Percentiles rank a stretch among this genome's conserved stretches.
phyloP scores from a whole-genome alignment of 495 filamentous ascomycete genomes.

The Penicillium daleae region DNA sequence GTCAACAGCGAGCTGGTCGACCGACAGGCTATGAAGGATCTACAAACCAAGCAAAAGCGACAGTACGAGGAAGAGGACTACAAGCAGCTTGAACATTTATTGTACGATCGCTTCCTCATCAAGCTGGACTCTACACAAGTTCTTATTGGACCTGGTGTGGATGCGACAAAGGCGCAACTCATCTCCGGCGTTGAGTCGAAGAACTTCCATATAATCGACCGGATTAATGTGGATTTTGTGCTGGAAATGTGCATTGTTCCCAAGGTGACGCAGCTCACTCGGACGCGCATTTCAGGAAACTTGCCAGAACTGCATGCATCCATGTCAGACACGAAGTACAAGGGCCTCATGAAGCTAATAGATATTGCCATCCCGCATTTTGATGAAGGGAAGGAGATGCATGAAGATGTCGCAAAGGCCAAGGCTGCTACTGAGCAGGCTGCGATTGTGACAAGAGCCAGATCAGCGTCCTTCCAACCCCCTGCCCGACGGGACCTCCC shows the following conservation, averaged over 20 bases:
- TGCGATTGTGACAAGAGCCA: constrained; percentile 43
- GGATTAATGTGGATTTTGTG: constrained; percentile 94
- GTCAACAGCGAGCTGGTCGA: constrained; percentile 93
- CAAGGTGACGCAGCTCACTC: constrained; percentile 90
- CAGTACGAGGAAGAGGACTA: constrained; percentile 89
- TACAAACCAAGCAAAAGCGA: constrained; percentile 88
- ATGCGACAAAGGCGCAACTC: constrained; percentile 86
- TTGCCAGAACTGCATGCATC: constrained; percentile 90
- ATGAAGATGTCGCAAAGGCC: constrained; percentile 26
- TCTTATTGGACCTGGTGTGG: constrained; percentile 91
- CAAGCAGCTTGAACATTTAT: constrained; percentile 79
- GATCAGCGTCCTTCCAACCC: constrained; percentile 67
- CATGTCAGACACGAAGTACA: constrained; percentile 93
- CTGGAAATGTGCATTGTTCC: constrained; percentile 92
- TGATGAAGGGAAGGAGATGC: constrained; percentile 50
- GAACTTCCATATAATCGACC: constrained; percentile 88
- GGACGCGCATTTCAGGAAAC: constrained; percentile 86
- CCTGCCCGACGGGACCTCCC: constrained; percentile 71
- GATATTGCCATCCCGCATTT: constrained; percentile 93
- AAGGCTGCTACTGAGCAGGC: constrained; percentile 33
- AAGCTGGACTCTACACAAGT: constrained; percentile 93
- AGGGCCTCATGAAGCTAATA: constrained; percentile 91
- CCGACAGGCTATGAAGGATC: constrained; percentile 79
- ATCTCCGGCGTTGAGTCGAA: constrained; percentile 66
- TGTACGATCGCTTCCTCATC: constrained; percentile 94